These are phyloP conservation scores for Lichtheimia ramosa DNA, from an alignment of 371 early-diverging fungal species.

Conservation along the genomic window DNA sequence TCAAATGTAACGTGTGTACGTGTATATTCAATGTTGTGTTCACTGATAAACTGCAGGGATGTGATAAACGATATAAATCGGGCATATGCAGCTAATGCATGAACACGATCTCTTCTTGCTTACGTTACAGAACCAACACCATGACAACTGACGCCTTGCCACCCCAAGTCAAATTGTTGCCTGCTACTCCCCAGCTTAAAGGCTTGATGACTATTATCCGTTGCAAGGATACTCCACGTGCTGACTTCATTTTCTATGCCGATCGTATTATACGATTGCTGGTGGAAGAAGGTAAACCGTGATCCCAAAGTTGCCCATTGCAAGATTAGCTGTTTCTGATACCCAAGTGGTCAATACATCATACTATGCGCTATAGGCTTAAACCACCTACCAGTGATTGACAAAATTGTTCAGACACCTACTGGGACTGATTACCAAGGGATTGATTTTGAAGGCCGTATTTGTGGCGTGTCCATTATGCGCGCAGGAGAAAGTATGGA, in stretches of 20 bases:
- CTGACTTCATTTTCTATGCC: slow-evolving; percentile 92
- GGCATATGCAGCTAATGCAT: too few relatives aligned
- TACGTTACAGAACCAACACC: neutral
- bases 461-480: slow-evolving; percentile 96
- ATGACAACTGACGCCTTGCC: slow-evolving; percentile 32
- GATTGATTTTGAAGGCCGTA: slow-evolving; percentile 81
- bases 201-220: slow-evolving; percentile 88
- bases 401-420: slow-evolving; percentile 76
- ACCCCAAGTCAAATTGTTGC: slow-evolving; percentile 67
- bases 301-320: neutral
- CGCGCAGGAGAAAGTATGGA: slow-evolving; percentile 94
- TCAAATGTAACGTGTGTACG: too few relatives aligned
- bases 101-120: neutral
- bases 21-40: too few relatives aligned
- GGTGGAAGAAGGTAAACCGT: slow-evolving; percentile 22
- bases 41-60: too few relatives aligned
- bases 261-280: slow-evolving; percentile 91
- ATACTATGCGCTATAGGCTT: slow-evolving; percentile 54
- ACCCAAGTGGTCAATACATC: neutral
- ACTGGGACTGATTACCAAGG: slow-evolving; percentile 75
- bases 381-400: slow-evolving; percentile 87
- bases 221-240: slow-evolving; percentile 73
- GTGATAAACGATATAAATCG: too few relatives aligned
- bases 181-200: slow-evolving; percentile 76
- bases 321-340: too few relatives aligned